A percentile compares a stretch with the other conserved stretches of the same genome.
phyloP scores from a whole-genome alignment of 169 alveolate species.

The Plasmodium knowlesi region DNA sequence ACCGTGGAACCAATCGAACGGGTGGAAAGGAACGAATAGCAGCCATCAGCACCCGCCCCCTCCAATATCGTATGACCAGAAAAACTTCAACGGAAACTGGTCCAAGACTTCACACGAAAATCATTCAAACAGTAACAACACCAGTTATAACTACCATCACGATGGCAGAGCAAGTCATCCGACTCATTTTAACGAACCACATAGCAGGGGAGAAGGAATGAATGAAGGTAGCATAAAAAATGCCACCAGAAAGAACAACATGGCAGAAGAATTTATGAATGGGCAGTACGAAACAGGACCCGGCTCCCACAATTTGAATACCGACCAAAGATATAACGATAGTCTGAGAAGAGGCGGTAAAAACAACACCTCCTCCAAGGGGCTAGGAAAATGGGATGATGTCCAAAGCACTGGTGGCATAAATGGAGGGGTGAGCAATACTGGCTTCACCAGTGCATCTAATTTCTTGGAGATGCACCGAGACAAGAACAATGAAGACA shows the following conservation, averaged over 20 bases:
- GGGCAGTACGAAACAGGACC: not conserved
- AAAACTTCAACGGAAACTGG: not conserved
- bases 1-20: not conserved
- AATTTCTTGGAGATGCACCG: not conserved
- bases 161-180: not conserved
- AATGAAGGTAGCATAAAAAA: not conserved
- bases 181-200: not conserved
- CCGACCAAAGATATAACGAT: not conserved
- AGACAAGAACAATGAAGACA: not conserved
- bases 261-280: not conserved
- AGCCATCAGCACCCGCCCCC: not conserved
- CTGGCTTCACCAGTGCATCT: not conserved
- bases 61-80: not conserved
- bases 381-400: not conserved
- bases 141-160: not conserved
- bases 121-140: not conserved
- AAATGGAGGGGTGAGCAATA: not conserved
- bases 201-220: not conserved
- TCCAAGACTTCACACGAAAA: not conserved
- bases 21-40: not conserved
- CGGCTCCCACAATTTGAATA: not conserved
- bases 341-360: not conserved
- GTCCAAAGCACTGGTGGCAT: not conserved
- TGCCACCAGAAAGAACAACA: not conserved
- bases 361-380: not conserved